These are phyloP conservation scores for Trametes coccinea DNA, from an alignment of 768 basidiomycete genomes.

Conservation along the genomic window DNA sequence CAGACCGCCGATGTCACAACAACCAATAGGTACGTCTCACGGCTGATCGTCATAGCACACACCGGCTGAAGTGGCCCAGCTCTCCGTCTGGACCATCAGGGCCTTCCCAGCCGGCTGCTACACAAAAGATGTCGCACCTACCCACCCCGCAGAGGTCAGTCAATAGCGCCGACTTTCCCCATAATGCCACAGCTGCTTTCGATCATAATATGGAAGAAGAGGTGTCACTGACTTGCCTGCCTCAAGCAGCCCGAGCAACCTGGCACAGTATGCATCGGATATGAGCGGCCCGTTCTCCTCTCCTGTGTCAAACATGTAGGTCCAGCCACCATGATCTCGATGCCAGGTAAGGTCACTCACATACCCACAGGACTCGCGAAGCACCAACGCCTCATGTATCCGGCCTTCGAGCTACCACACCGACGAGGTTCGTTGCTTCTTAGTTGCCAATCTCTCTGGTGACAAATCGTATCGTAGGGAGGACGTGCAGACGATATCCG, in stretches of 20 bases:
- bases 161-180: too few species aligned
- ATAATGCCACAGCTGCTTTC: too few species aligned
- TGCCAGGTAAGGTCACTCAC: neutral
- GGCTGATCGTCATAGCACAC: neutral
- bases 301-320: conserved; percentile 12
- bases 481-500: neutral
- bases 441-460: neutral
- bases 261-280: conserved; percentile 32
- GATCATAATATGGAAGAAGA: too few species aligned
- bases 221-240: neutral
- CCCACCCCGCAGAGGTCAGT: conserved; percentile 39
- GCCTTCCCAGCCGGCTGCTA: conserved; percentile 16
- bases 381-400: neutral
- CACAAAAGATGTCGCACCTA: conserved; percentile 26
- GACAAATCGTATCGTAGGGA: neutral
- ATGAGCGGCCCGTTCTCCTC: conserved; percentile 7
- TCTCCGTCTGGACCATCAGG: neutral
- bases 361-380: conserved; percentile 1
- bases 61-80: neutral
- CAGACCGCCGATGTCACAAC: neutral
- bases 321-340: too few species aligned
- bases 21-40: conserved; percentile 10
- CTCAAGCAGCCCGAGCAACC: conserved; percentile 36
- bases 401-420: neutral
- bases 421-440: neutral